Conservation (phyloP, 257 asterid genomes). For the Solanum arcanum region DNA sequence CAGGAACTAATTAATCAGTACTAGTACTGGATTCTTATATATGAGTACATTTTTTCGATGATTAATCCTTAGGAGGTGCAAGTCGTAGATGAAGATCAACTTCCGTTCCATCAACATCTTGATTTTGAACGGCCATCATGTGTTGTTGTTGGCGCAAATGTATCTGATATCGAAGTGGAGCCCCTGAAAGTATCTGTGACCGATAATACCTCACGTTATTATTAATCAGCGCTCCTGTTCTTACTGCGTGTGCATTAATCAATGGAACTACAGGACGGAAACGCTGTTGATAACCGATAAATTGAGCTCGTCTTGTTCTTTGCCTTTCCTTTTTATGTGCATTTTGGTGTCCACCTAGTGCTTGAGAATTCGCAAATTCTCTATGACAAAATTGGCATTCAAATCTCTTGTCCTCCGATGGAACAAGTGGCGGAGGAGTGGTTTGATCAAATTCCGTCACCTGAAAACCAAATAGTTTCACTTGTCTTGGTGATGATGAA, state of each 20-base stretch:
- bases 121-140: not conserved
- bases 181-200: constrained; percentile 46
- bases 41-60: not conserved
- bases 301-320: constrained; percentile 32
- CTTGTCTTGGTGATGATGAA: constrained; percentile 9
- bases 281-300: not conserved
- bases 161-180: constrained; percentile 29
- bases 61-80: not conserved
- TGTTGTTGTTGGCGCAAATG: constrained; percentile 14
- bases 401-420: constrained; percentile 25
- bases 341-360: constrained; percentile 75
- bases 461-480: constrained; percentile 52
- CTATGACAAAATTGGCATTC: constrained; percentile 60
- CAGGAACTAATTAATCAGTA: not conserved
- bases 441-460: constrained; percentile 7
- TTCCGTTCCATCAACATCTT: constrained; percentile 31
- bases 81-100: constrained; percentile 63
- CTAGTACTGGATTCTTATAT: not conserved
- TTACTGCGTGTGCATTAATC: constrained; percentile 29
- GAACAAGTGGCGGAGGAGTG: not conserved
- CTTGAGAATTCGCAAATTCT: constrained; percentile 60
- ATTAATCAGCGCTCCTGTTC: constrained; percentile 6
- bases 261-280: constrained; percentile 22
- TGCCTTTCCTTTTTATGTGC: constrained; percentile 88
- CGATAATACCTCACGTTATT: not conserved